Evolutionary conservation across 1,284 basidiomycete genomes (phyloP), one percentile per base, ranked within the genome.

Genomic region (Ganoderma boninense): DNA sequence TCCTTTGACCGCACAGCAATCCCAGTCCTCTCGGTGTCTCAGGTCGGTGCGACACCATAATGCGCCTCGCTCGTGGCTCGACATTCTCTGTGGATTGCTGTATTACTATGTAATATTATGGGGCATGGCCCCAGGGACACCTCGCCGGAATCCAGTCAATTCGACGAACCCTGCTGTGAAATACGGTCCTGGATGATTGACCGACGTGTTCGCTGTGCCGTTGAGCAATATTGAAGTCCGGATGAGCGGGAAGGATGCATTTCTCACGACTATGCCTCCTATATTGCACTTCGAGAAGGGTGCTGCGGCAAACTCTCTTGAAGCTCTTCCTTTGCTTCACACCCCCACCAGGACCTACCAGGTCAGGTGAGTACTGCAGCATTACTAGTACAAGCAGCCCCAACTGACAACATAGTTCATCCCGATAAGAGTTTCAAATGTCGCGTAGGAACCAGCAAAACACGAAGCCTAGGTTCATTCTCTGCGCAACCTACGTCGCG

Each of bases 401-500:
- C 23, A 52, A 52, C 11, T 13, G 13, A 26, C 49, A 8, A 7
- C n/a, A 18, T 49, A 18, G 46, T 23, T 32, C 8, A 23, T 13
- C 3, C 10, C 23, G 23, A 52, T 26, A 23, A 60, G 20, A 60
- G 4, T 7, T 26, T 14, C 59, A 5, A 62, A 38, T 23, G 43
- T 60, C 38, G 10, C 38, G 38, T 1, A 38, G 38, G 57, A 40
- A 40, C 35, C 16, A 18, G 35, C 26, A 16, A 60, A 23, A 20
- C 20, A n/a, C 5, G 3, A n/a, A 13, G 4, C 32, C 35, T 13
- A 14, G 1, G 40, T 57, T 29, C 32, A 64, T 43, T 18, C 32
- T 54, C 40, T 70, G 62, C 44, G 32, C 43, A 20, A 70, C 69
- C 3, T 67, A 67, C 52, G 44, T 42, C 26, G 44, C 56, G 8